Conservation (phyloP, 108 stramenopile genomes). For the Epithemia pelagica region DNA sequence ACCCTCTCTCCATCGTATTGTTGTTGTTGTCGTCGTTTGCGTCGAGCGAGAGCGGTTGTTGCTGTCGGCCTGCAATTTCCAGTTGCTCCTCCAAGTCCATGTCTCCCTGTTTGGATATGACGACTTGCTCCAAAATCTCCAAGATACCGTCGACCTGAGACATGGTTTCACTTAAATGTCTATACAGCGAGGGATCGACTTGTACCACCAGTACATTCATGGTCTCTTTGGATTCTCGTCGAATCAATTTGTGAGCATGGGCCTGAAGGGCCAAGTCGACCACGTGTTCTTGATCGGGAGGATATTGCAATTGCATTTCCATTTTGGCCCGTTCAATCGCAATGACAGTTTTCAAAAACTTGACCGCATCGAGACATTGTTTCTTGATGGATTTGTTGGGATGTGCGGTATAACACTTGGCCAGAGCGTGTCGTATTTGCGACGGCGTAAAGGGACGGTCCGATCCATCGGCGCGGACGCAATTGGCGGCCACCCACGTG, state of each 20-base stretch:
- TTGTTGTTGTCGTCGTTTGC: conserved; percentile 17
- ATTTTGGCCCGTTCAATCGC: conserved; percentile 94
- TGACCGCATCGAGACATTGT: conserved; percentile 95
- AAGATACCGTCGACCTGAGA: conserved; percentile 30
- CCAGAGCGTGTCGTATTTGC: conserved; percentile 82
- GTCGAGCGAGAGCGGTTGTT: neutral
- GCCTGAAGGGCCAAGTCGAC: neutral
- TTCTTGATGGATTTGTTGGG: conserved; percentile 84
- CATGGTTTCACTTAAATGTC: conserved; percentile 53
- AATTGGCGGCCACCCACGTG: conserved; percentile 87
- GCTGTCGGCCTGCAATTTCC: conserved; percentile 13
- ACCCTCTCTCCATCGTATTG: neutral
- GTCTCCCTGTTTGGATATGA: conserved; percentile 48
- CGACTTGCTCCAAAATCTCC: conserved; percentile 77
- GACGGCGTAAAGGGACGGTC: conserved; percentile 86
- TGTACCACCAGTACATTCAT: conserved; percentile 25
- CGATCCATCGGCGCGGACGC: conserved; percentile 75
- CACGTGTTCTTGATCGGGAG: conserved; percentile 10
- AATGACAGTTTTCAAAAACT: conserved; percentile 72
- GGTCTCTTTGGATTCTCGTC: neutral
- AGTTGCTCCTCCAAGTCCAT: conserved; percentile 44
- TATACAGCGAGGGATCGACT: conserved; percentile 80
- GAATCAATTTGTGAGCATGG: neutral
- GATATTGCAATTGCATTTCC: conserved; percentile 64
- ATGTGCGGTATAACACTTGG: conserved; percentile 83